phyloP scores from a whole-genome alignment of 2,329 filamentous ascomycete genomes.

The Pseudogymnoascus sp. region DNA sequence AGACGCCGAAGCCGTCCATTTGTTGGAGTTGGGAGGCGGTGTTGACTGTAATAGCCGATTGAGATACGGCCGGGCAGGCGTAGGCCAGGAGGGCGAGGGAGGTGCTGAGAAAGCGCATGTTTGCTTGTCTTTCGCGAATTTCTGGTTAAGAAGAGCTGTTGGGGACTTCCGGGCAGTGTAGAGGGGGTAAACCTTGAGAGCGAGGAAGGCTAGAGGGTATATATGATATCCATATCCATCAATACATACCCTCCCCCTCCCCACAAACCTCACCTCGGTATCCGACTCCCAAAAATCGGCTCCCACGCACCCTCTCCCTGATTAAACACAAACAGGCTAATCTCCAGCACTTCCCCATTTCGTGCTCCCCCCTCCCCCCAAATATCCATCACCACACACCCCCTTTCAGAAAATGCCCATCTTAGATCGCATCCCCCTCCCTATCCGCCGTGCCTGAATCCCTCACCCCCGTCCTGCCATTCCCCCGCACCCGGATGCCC shows the following conservation, averaged over 20 bases:
- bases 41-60: slow-evolving; percentile 21
- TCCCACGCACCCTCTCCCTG: background rate
- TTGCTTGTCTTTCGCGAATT: background rate
- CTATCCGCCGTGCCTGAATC: background rate
- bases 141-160: background rate
- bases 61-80: background rate
- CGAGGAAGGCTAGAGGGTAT: background rate
- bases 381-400: background rate
- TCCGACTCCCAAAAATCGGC: background rate
- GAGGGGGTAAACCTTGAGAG: background rate
- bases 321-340: background rate
- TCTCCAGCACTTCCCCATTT: background rate
- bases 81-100: background rate
- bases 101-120: background rate
- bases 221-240: background rate
- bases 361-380: background rate
- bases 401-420: background rate
- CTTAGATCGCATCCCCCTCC: background rate
- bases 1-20: slow-evolving; percentile 42
- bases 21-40: slow-evolving; percentile 21
- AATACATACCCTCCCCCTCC: background rate
- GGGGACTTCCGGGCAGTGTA: background rate
- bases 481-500: background rate
- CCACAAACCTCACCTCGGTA: background rate
- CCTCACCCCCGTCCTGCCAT: background rate